Conservation (phyloP, 306 rosid species). For the Lathyrus sativus region DNA sequence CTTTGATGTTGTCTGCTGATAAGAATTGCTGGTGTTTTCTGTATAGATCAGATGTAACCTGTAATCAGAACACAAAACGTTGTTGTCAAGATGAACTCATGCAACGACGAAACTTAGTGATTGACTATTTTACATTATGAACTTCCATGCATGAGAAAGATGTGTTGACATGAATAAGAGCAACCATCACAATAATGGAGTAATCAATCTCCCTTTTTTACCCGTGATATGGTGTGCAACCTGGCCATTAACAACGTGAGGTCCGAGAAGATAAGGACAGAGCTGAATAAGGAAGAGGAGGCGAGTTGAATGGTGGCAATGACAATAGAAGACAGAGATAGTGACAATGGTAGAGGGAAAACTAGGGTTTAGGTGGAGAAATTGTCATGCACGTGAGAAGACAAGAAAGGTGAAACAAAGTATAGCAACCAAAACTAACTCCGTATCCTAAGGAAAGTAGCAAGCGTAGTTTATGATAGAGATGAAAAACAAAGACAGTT, state of each 20-base stretch:
- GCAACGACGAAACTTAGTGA: constrained; percentile 22
- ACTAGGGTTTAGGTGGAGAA: constrained; percentile 19
- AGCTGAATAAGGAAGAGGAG: background rate
- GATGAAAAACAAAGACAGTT: background rate
- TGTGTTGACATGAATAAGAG: constrained; percentile 14
- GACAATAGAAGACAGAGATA: constrained; percentile 11
- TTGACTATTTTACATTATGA: constrained; percentile 3
- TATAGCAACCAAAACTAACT: constrained; percentile 12
- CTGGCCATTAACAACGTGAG: background rate
- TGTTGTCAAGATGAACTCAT: constrained; percentile 34
- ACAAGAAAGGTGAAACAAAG: constrained; percentile 6
- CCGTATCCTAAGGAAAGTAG: constrained; percentile 7
- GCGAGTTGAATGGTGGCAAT: constrained; percentile 7
- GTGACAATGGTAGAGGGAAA: background rate
- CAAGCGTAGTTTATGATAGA: background rate
- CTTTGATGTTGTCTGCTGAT: constrained; percentile 56
- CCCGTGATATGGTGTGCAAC: constrained; percentile 9
- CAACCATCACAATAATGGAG: constrained; percentile 16
- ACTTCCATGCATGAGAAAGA: constrained; percentile 24
- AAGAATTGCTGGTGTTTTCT: constrained; percentile 57
- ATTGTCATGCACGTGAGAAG: constrained; percentile 1
- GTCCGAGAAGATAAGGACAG: background rate
- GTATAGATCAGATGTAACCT: constrained; percentile 76
- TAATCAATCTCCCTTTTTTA: background rate
- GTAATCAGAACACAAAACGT: constrained; percentile 31